Evolutionary conservation across 768 basidiomycete genomes (phyloP).

Genomic region (Chlorophyllum brunneum): DNA sequence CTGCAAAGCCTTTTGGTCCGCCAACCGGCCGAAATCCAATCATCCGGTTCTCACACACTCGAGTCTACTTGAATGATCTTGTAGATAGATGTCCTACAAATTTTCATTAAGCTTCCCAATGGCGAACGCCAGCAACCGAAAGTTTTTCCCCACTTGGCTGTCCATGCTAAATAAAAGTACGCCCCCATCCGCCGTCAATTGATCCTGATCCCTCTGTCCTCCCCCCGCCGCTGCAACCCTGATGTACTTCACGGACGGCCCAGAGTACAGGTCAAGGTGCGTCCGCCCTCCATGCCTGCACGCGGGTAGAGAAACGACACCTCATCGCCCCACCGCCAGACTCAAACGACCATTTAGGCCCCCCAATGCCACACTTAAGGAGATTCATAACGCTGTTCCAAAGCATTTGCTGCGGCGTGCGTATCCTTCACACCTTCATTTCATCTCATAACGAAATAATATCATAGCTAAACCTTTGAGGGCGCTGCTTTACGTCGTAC

Average conservation of each 20-base stretch:
- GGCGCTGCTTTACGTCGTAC: conserved; percentile 38
- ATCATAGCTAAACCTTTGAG: conserved; percentile 31
- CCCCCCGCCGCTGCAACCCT: no score
- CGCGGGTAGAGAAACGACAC: not conserved
- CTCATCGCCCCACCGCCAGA: conserved; percentile 20
- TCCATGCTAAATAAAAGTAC: not conserved
- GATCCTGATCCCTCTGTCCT: not conserved
- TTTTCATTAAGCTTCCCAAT: conserved; percentile 2
- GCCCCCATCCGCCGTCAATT: not conserved
- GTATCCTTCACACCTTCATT: conserved; percentile 1
- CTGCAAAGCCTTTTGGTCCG: no score
- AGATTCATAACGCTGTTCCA: conserved; percentile 53
- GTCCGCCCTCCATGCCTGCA: not conserved
- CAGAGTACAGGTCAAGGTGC: conserved; percentile 39
- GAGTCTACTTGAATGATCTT: no score
- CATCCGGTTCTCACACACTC: no score
- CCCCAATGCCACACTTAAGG: conserved; percentile 45
- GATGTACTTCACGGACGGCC: conserved; percentile 30
- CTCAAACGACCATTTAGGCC: conserved; percentile 43
- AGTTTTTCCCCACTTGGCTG: not conserved
- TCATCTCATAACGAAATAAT: not conserved
- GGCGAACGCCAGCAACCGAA: not conserved
- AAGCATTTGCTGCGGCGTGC: conserved; percentile 45
- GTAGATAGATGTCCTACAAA: not conserved
- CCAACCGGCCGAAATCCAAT: no score